Percentiles rank a stretch among this genome's conserved stretches.
Evolutionary conservation across 1,139 yeast genomes (phyloP).

Genomic region (Debaryomycetaceae sp.): DNA sequence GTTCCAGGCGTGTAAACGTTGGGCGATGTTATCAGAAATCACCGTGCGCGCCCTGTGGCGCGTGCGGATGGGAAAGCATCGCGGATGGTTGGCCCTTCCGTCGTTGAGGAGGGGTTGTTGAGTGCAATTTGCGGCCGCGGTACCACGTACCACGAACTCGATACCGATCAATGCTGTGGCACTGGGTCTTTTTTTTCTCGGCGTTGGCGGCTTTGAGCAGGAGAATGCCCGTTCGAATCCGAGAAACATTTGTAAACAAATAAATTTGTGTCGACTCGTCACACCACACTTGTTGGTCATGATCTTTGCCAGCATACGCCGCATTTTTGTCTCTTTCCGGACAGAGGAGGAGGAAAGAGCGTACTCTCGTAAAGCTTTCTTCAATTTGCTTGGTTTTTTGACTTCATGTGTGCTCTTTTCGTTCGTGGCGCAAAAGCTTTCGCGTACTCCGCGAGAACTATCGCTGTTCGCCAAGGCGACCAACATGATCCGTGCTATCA

Average conservation of each 20-base stretch:
- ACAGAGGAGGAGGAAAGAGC: conserved; percentile 78
- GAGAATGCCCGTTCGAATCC: background rate
- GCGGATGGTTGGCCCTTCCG: conserved; percentile 60
- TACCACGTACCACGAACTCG: conserved; percentile 42
- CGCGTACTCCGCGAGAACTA: conserved; percentile 27
- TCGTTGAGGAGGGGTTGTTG: conserved; percentile 38
- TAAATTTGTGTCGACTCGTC: background rate
- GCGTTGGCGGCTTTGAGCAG: background rate
- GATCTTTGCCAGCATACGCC: conserved; percentile 58
- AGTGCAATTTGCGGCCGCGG: conserved; percentile 70
- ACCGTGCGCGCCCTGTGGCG: conserved; percentile 10
- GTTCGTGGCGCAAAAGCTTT: conserved; percentile 60
- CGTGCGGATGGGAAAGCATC: conserved; percentile 51
- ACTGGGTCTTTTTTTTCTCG: conserved; percentile 16
- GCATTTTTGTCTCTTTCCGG: conserved; percentile 72
- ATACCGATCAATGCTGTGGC: conserved; percentile 67
- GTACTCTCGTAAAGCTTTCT: conserved; percentile 72
- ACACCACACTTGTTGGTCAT: no score
- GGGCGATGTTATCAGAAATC: conserved; percentile 69
- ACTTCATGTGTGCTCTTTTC: conserved; percentile 77
- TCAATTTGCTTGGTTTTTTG: conserved; percentile 68
- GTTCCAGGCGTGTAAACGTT: conserved; percentile 63
- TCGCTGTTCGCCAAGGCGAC: conserved; percentile 22
- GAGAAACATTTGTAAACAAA: background rate
- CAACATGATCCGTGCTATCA: conserved; percentile 14